Evolutionary conservation across 2,329 filamentous ascomycete genomes (phyloP).

Genomic region (Scedosporium boydii): DNA sequence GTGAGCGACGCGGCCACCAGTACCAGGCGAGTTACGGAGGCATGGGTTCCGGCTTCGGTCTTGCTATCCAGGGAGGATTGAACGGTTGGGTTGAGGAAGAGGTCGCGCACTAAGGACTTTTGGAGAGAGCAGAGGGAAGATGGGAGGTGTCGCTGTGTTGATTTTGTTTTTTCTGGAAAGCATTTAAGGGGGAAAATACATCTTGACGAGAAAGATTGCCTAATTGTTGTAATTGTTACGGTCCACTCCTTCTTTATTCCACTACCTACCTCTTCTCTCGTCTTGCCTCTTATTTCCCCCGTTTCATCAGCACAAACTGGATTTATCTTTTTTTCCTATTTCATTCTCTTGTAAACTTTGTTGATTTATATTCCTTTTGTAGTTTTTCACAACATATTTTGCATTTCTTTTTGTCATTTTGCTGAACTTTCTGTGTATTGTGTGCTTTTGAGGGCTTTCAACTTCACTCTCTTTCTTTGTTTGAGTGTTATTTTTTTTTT

Average conservation of each 20-base stretch:
- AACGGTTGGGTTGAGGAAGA: constrained; percentile 63
- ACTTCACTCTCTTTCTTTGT: neutral
- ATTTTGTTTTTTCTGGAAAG: constrained; percentile 2
- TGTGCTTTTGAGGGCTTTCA: neutral
- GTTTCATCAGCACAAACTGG: neutral
- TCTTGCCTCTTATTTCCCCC: constrained; percentile 12
- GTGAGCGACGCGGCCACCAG: constrained; percentile 53
- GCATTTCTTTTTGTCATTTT: constrained; percentile 11
- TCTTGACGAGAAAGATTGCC: constrained; percentile 20
- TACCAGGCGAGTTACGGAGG: constrained; percentile 56
- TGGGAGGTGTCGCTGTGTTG: neutral
- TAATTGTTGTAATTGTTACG: constrained; percentile 33
- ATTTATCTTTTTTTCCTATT: constrained; percentile 20
- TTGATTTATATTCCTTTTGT: constrained; percentile 16
- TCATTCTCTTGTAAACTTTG: constrained; percentile 12
- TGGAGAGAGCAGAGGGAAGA: neutral
- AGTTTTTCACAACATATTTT: constrained; percentile 14
- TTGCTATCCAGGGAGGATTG: constrained; percentile 53
- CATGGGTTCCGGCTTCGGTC: constrained; percentile 49
- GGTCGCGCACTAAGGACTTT: constrained; percentile 42
- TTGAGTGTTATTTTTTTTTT: constrained; percentile 12
- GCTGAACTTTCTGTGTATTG: neutral
- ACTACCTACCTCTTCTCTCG: constrained; percentile 1
- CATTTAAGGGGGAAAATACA: constrained; percentile 8
- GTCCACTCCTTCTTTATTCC: constrained; percentile 16